These are phyloP conservation scores for Aspergillus sclerotioniger DNA, from an alignment of 495 filamentous ascomycete genomes.

Conservation along the genomic window DNA sequence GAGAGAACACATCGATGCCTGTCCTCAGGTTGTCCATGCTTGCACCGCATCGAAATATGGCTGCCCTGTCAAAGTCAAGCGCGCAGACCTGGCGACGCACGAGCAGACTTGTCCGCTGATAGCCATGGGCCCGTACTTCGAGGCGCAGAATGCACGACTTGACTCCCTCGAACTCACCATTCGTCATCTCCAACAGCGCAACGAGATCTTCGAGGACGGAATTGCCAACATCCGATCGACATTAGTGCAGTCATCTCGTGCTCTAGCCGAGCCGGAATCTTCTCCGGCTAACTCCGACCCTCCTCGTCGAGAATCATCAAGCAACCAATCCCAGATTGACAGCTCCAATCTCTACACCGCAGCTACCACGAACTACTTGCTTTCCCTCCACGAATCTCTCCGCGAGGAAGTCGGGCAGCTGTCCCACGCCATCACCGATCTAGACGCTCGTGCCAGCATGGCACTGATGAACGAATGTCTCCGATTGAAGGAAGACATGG, in stretches of 20 bases:
- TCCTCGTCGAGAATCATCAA: background rate
- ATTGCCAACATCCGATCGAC: slow-evolving; percentile 48
- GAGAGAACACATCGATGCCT: slow-evolving; percentile 49
- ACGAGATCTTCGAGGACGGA: slow-evolving; percentile 58
- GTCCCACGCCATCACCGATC: slow-evolving; percentile 55
- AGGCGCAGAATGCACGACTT: slow-evolving; percentile 55
- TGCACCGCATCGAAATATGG: slow-evolving; percentile 58
- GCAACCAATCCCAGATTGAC: slow-evolving; percentile 15
- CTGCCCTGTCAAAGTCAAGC: slow-evolving; percentile 51
- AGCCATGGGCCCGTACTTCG: slow-evolving; percentile 56
- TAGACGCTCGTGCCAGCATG: slow-evolving; percentile 66
- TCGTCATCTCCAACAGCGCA: slow-evolving; percentile 54
- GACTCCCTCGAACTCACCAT: slow-evolving; percentile 56
- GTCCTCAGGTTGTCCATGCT: slow-evolving; percentile 50
- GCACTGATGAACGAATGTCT: slow-evolving; percentile 67
- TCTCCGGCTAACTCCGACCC: background rate
- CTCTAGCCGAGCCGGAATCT: slow-evolving; percentile 10
- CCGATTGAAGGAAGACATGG: slow-evolving; percentile 65
- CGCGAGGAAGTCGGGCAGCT: slow-evolving; percentile 62
- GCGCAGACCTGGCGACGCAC: slow-evolving; percentile 51
- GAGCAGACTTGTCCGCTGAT: slow-evolving; percentile 55
- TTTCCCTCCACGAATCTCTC: slow-evolving; percentile 67
- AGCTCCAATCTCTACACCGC: slow-evolving; percentile 30
- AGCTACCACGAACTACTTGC: slow-evolving; percentile 55
- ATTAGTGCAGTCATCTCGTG: slow-evolving; percentile 36